Evolutionary conservation across 176 grass and related monocot species (phyloP), one percentile per base, ranked within the genome.

Genomic region (Cenchrus fungigraminus): DNA sequence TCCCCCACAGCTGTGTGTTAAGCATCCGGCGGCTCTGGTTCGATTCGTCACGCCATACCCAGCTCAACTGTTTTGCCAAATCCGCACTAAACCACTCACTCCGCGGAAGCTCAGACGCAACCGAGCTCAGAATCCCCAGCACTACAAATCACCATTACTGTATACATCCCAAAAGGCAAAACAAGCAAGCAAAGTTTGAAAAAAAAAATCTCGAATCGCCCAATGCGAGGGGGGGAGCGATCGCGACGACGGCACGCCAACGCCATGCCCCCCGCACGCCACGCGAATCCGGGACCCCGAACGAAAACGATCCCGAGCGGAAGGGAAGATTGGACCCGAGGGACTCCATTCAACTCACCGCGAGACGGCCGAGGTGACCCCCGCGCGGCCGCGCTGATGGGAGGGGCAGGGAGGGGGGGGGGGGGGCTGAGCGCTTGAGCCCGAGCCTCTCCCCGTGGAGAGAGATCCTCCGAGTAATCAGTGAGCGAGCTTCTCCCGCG

Each of bases 21-120:
- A 63, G 88, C 71, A 49, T 54, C 52, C 65, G 25, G 37, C 47
- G 32, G 9, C 14, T 59, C 12, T 14, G 9, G 44, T 8, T 13
- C 22, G 67, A 87, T 79, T 61, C 84, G 67, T 74, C 68, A 90
- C 84, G 84, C 80, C 67, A 87, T 74, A 11, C n/a, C 84, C 75
- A 46, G 17, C 53, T 62, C 80, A 28, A 54, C 52, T 6, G 71
- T 13, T 71, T 58, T 52, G 28, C 81, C 37, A 19, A 66, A 79
- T 47, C 81, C 65, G 19, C 79, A 12, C 69, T 13, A 83, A 43
- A 80, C 9, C 65, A 56, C 57, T 43, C 14, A 56, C 57, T 43
- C 14, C 17, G 65, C 12, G 77, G 63, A 62, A 70, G 45, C 62
- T 64, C 10, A 42, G 1, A 79, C 43, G 70, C 88, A 63, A 82